These are phyloP conservation scores for Jamesozyma lodderae DNA, from an alignment of 805 yeast genomes.

Conservation along the genomic window DNA sequence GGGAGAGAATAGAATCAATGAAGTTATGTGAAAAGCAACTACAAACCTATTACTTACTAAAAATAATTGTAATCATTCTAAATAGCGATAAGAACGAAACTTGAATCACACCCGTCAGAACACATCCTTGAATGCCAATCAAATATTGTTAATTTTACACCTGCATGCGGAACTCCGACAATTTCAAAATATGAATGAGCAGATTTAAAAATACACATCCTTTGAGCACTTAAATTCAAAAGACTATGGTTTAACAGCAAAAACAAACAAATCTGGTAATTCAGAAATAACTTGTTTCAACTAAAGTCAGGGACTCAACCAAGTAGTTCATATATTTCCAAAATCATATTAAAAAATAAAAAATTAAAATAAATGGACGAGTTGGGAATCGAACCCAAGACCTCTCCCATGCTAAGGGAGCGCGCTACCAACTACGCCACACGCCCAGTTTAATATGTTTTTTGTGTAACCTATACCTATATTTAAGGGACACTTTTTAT, in stretches of 20 bases:
- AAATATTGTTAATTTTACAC: too few relatives aligned
- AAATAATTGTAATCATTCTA: too few relatives aligned
- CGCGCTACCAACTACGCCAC: constrained; percentile 83
- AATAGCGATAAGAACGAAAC: too few relatives aligned
- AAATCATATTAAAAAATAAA: not conserved
- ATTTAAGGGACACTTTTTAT: not conserved
- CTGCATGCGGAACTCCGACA: too few relatives aligned
- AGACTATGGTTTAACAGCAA: not conserved
- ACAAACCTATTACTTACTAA: too few relatives aligned
- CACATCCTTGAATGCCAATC: too few relatives aligned
- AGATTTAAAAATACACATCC: not conserved
- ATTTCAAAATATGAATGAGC: too few relatives aligned
- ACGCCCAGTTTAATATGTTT: constrained; percentile 50
- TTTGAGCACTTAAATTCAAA: not conserved
- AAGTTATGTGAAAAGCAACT: too few relatives aligned
- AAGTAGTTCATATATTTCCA: not conserved
- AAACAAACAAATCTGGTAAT: not conserved
- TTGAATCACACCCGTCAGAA: too few relatives aligned
- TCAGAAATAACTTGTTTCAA: not conserved
- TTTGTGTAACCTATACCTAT: too few relatives aligned
- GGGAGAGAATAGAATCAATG: too few relatives aligned
- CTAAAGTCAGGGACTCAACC: not conserved
- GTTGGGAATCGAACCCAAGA: constrained; percentile 75
- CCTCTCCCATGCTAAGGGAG: constrained; percentile 74
- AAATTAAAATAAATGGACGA: constrained; percentile 40